These are phyloP conservation scores for Keqinozyma sinolaborantium DNA, from an alignment of 1,139 yeast species.

Conservation along the genomic window DNA sequence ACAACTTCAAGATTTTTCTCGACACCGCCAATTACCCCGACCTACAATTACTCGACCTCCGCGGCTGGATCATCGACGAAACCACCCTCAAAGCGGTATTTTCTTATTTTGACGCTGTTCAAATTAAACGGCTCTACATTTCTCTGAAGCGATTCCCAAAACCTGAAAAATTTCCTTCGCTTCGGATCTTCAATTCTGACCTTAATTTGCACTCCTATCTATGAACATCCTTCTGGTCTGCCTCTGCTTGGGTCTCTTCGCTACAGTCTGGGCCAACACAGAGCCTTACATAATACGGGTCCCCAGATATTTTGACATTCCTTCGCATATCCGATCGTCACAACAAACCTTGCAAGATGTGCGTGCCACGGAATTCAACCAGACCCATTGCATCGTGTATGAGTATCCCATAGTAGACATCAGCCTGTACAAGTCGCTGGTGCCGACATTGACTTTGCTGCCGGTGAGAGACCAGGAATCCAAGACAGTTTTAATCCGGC, in stretches of 20 bases:
- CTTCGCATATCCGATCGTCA: conserved; percentile 14
- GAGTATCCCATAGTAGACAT: conserved; percentile 29
- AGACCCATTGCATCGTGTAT: conserved; percentile 20
- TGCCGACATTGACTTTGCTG: conserved; percentile 6
- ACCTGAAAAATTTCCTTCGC: neutral
- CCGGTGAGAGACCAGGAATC: conserved; percentile 14
- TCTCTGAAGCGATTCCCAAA: conserved; percentile 1
- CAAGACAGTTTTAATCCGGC: conserved; percentile 20
- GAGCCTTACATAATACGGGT: conserved; percentile 30
- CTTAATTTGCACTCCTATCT: too few relatives aligned
- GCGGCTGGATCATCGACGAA: conserved; percentile 19
- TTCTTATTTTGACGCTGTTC: neutral
- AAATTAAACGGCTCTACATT: conserved; percentile 1
- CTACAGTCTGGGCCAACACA: conserved; percentile 27
- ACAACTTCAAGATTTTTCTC: conserved; percentile 14
- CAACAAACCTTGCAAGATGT: conserved; percentile 1
- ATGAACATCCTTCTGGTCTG: too few relatives aligned
- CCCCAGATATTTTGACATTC: conserved; percentile 36
- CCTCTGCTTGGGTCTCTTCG: neutral
- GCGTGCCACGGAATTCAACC: conserved; percentile 15
- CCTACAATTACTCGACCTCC: conserved; percentile 15
- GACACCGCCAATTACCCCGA: conserved; percentile 15
- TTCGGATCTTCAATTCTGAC: too few relatives aligned
- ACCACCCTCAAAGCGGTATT: conserved; percentile 2
- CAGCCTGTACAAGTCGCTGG: conserved; percentile 4